Conservation (phyloP, 208 protist genomes). For the Acanthamoeba lenticulata region DNA sequence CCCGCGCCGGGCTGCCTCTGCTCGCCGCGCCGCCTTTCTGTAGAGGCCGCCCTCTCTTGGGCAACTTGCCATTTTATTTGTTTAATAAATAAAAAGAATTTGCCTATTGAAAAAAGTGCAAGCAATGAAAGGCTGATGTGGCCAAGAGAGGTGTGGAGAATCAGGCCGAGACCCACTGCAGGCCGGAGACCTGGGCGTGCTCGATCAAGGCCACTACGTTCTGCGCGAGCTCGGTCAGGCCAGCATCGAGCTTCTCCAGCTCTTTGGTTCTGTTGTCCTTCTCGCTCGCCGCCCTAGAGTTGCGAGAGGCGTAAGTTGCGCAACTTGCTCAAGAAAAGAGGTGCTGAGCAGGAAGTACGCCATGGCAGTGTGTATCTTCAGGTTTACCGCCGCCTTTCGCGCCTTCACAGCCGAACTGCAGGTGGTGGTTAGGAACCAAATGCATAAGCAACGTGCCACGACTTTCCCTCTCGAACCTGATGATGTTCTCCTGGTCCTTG, state of each 20-base stretch:
- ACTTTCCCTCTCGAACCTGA: not conserved
- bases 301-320: not conserved
- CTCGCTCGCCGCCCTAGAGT: not conserved
- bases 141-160: too few relatives aligned
- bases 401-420: not conserved
- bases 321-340: not conserved
- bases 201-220: slow-evolving; percentile 18
- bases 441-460: not conserved
- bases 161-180: slow-evolving; percentile 14
- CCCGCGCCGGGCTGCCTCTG: too few relatives aligned
- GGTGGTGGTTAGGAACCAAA: not conserved
- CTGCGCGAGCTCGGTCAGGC: not conserved
- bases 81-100: too few relatives aligned
- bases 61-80: too few relatives aligned
- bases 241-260: not conserved
- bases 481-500: slow-evolving; percentile 45
- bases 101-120: too few relatives aligned
- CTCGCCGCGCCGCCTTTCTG: too few relatives aligned
- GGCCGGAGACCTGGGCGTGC: not conserved
- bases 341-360: not conserved
- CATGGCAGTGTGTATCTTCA: slow-evolving; percentile 26
- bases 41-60: too few relatives aligned
- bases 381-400: not conserved
- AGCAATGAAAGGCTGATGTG: too few relatives aligned
- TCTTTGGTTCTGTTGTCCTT: not conserved